These are phyloP conservation scores for Fonsecaea pedrosoi DNA, from an alignment of 2,329 filamentous ascomycete species.

Conservation along the genomic window DNA sequence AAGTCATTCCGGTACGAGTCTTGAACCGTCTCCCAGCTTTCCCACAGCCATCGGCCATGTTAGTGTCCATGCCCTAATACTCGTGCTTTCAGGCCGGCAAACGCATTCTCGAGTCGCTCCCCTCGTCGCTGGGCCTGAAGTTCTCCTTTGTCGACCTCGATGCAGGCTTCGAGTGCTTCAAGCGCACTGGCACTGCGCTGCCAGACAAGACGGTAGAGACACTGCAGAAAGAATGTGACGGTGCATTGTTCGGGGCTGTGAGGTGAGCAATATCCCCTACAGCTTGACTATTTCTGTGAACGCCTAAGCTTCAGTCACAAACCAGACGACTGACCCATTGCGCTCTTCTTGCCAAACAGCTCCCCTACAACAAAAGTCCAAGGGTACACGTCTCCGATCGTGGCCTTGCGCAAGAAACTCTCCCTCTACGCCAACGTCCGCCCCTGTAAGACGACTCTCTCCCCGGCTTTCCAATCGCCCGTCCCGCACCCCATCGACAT, in stretches of 20 bases:
- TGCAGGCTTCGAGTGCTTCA: slow-evolving; percentile 92
- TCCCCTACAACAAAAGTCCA: slow-evolving; percentile 88
- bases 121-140: slow-evolving; percentile 85
- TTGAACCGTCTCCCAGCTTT: slow-evolving; percentile 8
- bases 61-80: neutral
- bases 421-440: slow-evolving; percentile 97
- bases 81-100: slow-evolving; percentile 68
- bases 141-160: slow-evolving; percentile 94
- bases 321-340: slow-evolving; percentile 10
- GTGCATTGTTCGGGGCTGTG: slow-evolving; percentile 94
- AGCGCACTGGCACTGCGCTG: slow-evolving; percentile 84
- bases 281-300: neutral
- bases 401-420: slow-evolving; percentile 92
- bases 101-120: slow-evolving; percentile 89
- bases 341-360: slow-evolving; percentile 47
- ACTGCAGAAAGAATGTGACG: slow-evolving; percentile 91
- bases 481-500: slow-evolving; percentile 77
- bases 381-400: slow-evolving; percentile 96
- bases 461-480: slow-evolving; percentile 49
- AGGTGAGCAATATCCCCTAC: slow-evolving; percentile 54
- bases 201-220: slow-evolving; percentile 89
- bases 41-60: slow-evolving; percentile 14
- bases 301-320: neutral
- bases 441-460: slow-evolving; percentile 82
- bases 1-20: slow-evolving; percentile 80